A percentile compares a stretch with the other conserved stretches of the same genome.
phyloP scores from a whole-genome alignment of 2,329 filamentous ascomycete species.

The Mollisiaceae sp. region DNA sequence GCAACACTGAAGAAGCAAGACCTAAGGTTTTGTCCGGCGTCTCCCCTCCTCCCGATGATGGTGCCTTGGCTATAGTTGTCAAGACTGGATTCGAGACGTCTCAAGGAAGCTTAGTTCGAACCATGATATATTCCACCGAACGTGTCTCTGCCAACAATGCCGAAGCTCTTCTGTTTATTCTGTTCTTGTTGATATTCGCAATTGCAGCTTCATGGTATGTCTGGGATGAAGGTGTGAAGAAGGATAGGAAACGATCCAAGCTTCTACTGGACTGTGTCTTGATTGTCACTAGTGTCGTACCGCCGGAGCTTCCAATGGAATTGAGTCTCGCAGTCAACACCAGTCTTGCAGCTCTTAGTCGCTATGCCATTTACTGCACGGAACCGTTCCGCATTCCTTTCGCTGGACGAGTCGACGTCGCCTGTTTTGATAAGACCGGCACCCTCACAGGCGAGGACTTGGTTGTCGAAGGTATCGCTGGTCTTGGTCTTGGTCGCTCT shows the following conservation, averaged over 20 bases:
- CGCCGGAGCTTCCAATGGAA: slow-evolving; percentile 98
- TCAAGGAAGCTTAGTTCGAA: slow-evolving; percentile 94
- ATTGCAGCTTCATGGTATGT: slow-evolving; percentile 99
- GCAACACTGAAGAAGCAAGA: slow-evolving; percentile 75
- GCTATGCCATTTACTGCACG: slow-evolving; percentile 97
- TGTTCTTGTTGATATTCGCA: slow-evolving; percentile 95
- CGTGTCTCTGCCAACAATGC: slow-evolving; percentile 98
- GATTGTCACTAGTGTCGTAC: slow-evolving; percentile 96
- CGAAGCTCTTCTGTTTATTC: slow-evolving; percentile 95
- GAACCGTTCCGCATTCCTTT: slow-evolving; percentile 98
- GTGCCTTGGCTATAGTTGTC: slow-evolving; percentile 89
- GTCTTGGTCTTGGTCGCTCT: slow-evolving; percentile 73
- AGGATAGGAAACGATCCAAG: slow-evolving; percentile 96
- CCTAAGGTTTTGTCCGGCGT: slow-evolving; percentile 77
- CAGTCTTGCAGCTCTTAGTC: slow-evolving; percentile 90
- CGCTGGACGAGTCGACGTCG: slow-evolving; percentile 91
- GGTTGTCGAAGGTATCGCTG: slow-evolving; percentile 95
- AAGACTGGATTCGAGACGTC: slow-evolving; percentile 99
- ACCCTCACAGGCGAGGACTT: slow-evolving; percentile 96
- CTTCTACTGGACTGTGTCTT: slow-evolving; percentile 95
- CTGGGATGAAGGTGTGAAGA: slow-evolving; percentile 93
- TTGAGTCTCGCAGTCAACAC: slow-evolving; percentile 97
- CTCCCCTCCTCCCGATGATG: slow-evolving; percentile 85
- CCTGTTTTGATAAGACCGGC: slow-evolving; percentile 98
- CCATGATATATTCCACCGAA: slow-evolving; percentile 99